Evolutionary conservation across 1,284 basidiomycete genomes (phyloP).

Genomic region (Gymnopus androsaceus): DNA sequence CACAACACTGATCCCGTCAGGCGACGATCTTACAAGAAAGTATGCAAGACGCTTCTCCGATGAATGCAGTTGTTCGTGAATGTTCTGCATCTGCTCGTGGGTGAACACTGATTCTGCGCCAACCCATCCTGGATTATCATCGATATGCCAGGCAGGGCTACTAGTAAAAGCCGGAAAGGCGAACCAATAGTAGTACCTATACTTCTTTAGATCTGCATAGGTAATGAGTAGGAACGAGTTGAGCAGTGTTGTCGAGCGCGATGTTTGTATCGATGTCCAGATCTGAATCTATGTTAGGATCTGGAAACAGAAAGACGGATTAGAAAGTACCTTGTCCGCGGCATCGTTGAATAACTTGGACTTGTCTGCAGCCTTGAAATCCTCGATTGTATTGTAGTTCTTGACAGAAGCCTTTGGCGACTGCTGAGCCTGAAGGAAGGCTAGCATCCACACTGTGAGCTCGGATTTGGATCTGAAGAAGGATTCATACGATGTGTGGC

Average conservation of each 20-base stretch:
- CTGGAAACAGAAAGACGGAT: conserved; percentile 3
- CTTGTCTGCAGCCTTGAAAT: conserved; percentile 92
- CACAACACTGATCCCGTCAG: conserved; percentile 41
- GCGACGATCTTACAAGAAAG: conserved; percentile 55
- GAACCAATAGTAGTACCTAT: conserved; percentile 98
- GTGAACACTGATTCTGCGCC: conserved; percentile 30
- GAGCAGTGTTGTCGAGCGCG: conserved; percentile 55
- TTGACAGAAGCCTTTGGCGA: conserved; percentile 72
- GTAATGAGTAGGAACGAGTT: conserved; percentile 88
- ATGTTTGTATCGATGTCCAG: conserved; percentile 59
- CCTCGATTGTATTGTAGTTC: conserved; percentile 96
- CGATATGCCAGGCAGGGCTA: conserved; percentile 86
- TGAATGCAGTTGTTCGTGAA: conserved; percentile 49
- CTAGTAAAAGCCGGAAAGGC: conserved; percentile 90
- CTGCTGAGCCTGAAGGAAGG: conserved; percentile 42
- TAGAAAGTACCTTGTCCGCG: conserved; percentile 54
- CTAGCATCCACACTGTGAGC: conserved; percentile 31
- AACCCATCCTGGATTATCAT: conserved; percentile 50
- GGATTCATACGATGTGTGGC: conserved; percentile 5
- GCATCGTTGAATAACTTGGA: conserved; percentile 76
- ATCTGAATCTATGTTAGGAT: conserved; percentile 60
- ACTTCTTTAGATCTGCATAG: conserved; percentile 97
- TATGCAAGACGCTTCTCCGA: conserved; percentile 43
- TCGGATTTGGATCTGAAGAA: neutral
- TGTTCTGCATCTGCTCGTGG: conserved; percentile 34